Evolutionary conservation across 1,284 basidiomycete genomes (phyloP), one percentile per base, ranked within the genome.

Genomic region (Mycena sp.): DNA sequence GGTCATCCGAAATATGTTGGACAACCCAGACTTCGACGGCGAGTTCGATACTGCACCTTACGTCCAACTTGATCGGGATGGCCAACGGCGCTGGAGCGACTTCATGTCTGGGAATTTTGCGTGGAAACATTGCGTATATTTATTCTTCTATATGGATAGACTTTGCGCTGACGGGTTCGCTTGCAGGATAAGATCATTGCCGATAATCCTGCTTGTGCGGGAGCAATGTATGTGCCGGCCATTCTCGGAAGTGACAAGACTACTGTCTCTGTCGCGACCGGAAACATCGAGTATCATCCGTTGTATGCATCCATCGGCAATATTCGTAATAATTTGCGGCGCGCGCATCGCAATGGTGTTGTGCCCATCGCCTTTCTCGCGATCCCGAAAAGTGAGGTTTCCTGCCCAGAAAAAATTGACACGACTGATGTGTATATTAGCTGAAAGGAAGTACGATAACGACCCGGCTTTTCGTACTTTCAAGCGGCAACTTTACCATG

Each of bases 201-300:
- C 0, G 46, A 66, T 9, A 71, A 77, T 52, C 46, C 49, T 2
- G n/a, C 32, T 1, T 73, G 58, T 0, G 62, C 73, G 50, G 77
- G 78, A 7, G 56, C 72, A 0, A 74, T 74, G 58, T 76, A 78
- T 44, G 64, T 72, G 19, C 74, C 76, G 0, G 58, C 78, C 7
- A 74, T 81, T 19, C 63, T 79, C 0, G 75, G 77, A 0, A 76
- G 74, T 32, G 72, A 80, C 62, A 80, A 80, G 59, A 80, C 73
- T 0, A 78, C 76, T 0, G 73, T 79, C 0, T 80, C 77, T 1
- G 75, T 79, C 12, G 74, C 65, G 5, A 80, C 77, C 0, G 74
- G 79, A 0, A 69, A 80, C 6, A 73, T 70, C 7, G 72, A 77
- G 25, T 79, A 74, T 45, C 74, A 77, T 29, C 78, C 74, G 0